Percentiles rank a stretch among this genome's conserved stretches.
phyloP scores from a whole-genome alignment of 352 stramenopile genomes.

The Phytophthora lateralis region DNA sequence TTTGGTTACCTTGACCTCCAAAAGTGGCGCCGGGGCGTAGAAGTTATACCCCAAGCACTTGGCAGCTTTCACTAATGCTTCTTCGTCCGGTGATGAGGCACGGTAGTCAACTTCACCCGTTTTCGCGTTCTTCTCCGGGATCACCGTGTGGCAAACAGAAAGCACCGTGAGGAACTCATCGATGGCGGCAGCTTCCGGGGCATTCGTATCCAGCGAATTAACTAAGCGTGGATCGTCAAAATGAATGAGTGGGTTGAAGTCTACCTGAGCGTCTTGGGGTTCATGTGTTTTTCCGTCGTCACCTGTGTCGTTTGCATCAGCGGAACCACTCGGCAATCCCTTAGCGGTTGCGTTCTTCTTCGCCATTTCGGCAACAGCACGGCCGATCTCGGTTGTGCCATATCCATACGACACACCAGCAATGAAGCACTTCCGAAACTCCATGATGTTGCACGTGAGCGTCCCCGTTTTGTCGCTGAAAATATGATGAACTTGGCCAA shows the following conservation, averaged over 20 bases:
- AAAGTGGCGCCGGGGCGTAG: slow-evolving; percentile 57
- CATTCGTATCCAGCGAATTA: slow-evolving; percentile 41
- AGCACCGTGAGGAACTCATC: slow-evolving; percentile 79
- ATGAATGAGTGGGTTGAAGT: slow-evolving; percentile 67
- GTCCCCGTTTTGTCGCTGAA: slow-evolving; percentile 99
- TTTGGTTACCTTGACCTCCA: slow-evolving; percentile 56
- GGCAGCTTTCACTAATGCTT: slow-evolving; percentile 91
- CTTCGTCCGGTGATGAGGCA: slow-evolving; percentile 93
- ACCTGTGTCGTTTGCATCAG: neutral
- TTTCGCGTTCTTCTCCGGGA: slow-evolving; percentile 58
- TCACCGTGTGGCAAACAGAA: slow-evolving; percentile 79
- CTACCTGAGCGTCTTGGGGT: slow-evolving; percentile 58
- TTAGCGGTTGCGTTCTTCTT: slow-evolving; percentile 32
- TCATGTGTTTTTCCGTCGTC: slow-evolving; percentile 33
- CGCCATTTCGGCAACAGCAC: slow-evolving; percentile 55
- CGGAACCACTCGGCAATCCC: slow-evolving; percentile 1
- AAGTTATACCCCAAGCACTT: slow-evolving; percentile 73
- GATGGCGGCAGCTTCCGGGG: slow-evolving; percentile 33
- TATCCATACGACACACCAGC: slow-evolving; percentile 84
- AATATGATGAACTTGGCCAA: slow-evolving; percentile 97
- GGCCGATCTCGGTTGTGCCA: slow-evolving; percentile 80
- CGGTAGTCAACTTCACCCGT: slow-evolving; percentile 71
- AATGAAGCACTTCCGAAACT: slow-evolving; percentile 93
- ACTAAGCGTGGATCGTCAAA: slow-evolving; percentile 76
- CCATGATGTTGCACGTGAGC: slow-evolving; percentile 99